A percentile compares a stretch with the other conserved stretches of the same genome.
phyloP scores from a whole-genome alignment of 495 filamentous ascomycete species.

The Penicillium coffeae region DNA sequence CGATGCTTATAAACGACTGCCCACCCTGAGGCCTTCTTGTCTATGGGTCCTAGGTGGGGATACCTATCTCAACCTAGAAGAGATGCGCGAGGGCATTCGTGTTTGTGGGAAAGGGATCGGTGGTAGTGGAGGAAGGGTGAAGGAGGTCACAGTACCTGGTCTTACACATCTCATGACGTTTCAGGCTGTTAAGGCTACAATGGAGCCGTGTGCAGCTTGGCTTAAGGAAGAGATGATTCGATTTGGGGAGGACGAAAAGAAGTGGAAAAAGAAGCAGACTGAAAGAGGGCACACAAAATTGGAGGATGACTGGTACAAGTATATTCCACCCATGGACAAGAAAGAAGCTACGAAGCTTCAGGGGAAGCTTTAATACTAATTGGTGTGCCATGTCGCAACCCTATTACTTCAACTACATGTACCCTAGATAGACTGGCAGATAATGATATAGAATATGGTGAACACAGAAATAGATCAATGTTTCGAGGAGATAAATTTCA shows the following conservation, averaged over 20 bases:
- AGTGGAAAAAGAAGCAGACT: not conserved
- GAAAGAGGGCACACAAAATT: no score
- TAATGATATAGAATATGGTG: no score
- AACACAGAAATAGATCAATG: no score
- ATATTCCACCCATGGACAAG: no score
- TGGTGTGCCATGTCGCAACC: no score
- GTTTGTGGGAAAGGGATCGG: not conserved
- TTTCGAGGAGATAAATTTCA: no score
- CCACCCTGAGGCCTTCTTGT: not conserved
- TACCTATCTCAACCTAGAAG: not conserved
- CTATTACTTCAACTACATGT: no score
- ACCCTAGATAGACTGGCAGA: no score
- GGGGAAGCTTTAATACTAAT: no score
- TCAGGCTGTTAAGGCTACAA: not conserved
- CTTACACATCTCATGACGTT: constrained; percentile 1
- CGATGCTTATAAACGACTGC: not conserved
- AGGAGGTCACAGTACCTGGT: not conserved
- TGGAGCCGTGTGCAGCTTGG: not conserved
- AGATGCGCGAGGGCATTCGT: not conserved
- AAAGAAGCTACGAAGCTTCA: no score
- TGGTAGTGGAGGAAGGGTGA: not conserved
- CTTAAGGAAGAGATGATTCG: not conserved
- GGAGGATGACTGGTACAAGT: no score
- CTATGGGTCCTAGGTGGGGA: not conserved
- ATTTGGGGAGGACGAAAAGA: not conserved